Evolutionary conservation across 164 flowering plant genomes (phyloP).

Genomic region (Dillenia suffruticosa): DNA sequence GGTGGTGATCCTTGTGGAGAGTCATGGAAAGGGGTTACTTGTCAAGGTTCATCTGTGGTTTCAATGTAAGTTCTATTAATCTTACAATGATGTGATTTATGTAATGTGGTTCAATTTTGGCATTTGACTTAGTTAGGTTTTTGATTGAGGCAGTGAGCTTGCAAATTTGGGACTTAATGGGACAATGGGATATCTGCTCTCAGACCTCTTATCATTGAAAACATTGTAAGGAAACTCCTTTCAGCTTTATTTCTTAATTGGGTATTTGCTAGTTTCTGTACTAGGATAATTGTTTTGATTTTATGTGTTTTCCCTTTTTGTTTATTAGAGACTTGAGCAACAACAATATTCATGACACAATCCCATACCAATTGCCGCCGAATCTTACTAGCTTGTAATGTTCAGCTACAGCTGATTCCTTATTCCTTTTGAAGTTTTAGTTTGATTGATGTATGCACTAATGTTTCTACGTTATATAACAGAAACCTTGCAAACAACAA

Average conservation of each 20-base stretch:
- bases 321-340: constrained; percentile 73
- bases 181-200: constrained; percentile 78
- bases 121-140: background rate
- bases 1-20: constrained; percentile 94
- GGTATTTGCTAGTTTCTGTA: background rate
- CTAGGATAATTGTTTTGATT: background rate
- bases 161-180: constrained; percentile 79
- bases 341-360: constrained; percentile 69
- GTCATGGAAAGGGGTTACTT: constrained; percentile 80
- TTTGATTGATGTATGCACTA: constrained; percentile 3
- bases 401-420: constrained; percentile 1
- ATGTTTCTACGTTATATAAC: constrained; percentile 21
- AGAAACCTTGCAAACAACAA: constrained; percentile 87
- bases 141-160: constrained; percentile 45
- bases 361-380: constrained; percentile 91
- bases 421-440: constrained; percentile 4
- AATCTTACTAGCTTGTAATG: constrained; percentile 80
- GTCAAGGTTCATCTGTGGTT: constrained; percentile 71
- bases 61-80: constrained; percentile 45
- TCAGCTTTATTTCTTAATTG: background rate
- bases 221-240: constrained; percentile 49
- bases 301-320: constrained; percentile 2
- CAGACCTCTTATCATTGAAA: constrained; percentile 49
- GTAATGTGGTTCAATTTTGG: background rate
- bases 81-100: background rate